Base-by-base conservation (phyloP, 371 early-diverging fungal genomes). In the Mortierella sp. region DNA sequence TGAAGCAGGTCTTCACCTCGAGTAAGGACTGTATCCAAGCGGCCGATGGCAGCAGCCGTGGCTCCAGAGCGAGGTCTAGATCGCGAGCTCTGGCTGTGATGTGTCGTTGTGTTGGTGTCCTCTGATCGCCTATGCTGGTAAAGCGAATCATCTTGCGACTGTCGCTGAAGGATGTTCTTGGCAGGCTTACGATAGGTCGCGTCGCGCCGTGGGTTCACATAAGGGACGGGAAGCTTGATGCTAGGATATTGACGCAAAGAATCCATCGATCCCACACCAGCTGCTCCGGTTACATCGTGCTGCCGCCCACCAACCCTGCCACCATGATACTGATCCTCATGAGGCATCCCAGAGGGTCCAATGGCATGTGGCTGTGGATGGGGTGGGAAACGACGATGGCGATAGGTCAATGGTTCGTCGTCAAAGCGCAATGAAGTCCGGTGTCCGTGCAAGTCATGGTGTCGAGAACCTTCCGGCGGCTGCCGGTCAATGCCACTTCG, bases 11-110 rank as follows among this genome's bases (percentile, higher is more conserved):
- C 79, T 51, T 86, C 77, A 24, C 86, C 86, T 21, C 86, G 82
- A 50, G 77, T 72, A 28, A 79, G 82, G 50, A 81, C 76, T 0
- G 77, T 48, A 43, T 81, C 82, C 31, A 86, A 54, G 13, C 86
- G 86, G 19, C 86, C 86, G 37, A 86, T 86, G 6, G 79, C 86
- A 13, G 86, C 79, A 26, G 86, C 86, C 6, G 86, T 86, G 9
- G 86, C 86, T 21, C 82, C 77, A 28, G 86, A 77, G 5, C 86
- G 86, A 21, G 86, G 86, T 34, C 86, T 59, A 9, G 82, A 81
- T 0, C 86, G 79, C 5, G 79, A 70, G 3, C 53, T 40, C 43
- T 79, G 82, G 16, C 75, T 76, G 31, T 69, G 44, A 8, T 51
- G 24, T 40, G 70, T 75, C 21, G 71, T 76, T 26, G 21, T 50